Base-by-base conservation (phyloP, 2,329 filamentous ascomycete species). In the Chaetomiaceae sp. region DNA sequence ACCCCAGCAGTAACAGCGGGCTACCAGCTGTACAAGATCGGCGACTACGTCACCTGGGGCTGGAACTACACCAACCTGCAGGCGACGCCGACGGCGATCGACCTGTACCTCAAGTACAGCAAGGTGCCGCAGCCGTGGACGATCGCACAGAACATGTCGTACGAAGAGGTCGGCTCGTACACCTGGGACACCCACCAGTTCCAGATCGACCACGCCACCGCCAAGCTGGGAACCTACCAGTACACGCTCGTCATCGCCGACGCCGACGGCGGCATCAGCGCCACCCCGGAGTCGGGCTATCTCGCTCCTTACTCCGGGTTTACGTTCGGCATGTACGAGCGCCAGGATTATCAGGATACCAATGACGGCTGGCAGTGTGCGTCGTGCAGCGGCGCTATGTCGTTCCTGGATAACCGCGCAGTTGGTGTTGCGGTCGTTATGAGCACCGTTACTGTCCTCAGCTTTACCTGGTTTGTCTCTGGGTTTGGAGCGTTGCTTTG, bases 1-100 rank as follows among this genome's bases (percentile, higher is more conserved):
- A 75, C 71, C 2, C 82, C 82, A 1, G 68, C 71, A 34, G 65
- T 70, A 6, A 71, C 69, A 3, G 63, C 66, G 10, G 69, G 71
- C 21, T 70, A 72, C 9, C 70, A 75, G 52, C 71, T 82, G 35
- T 83, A 79, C 73, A 80, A 80, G 62, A 80, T 85, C 54, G 77
- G 78, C 54, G 75, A 83, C 61, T 70, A 70, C 39, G 69, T 83
- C 38, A 84, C 79, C 13, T 81, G 78, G 66, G 74, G 68, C 41
- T 86, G 81, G 81, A 85, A 85, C 68, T 85, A 84, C 69, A 85
- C 82, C 3, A 76, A 75, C 39, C 65, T 86, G 25, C 70, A 73
- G 49, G 79, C 69, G 21, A 77, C 72, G 1, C 82, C 82, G 2
- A 81, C 77, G 3, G 81, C 79, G 35, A 62, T 86, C 51, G 79